Evolutionary conservation across 2,329 filamentous ascomycete species (phyloP).

Genomic region (Paraphoma chrysanthemicola): DNA sequence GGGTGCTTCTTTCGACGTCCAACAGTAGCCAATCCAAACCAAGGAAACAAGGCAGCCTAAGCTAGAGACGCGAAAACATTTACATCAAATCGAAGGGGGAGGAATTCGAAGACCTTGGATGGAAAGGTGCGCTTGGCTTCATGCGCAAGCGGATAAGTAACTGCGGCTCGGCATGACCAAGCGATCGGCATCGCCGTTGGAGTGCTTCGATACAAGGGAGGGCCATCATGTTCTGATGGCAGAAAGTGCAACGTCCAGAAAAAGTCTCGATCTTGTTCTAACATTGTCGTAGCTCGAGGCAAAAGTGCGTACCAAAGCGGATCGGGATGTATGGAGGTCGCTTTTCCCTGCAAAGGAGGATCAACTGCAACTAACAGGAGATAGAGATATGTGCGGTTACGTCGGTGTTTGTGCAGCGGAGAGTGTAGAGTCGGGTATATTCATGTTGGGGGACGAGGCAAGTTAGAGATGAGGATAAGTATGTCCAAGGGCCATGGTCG

Average conservation of each 20-base stretch:
- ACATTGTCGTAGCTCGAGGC: not conserved
- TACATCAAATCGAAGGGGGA: not conserved
- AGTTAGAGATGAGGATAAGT: not conserved
- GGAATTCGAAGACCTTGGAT: not conserved
- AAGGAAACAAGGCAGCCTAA: not conserved
- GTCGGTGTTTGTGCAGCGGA: not conserved
- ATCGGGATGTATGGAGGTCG: not conserved
- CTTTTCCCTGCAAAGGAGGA: not conserved
- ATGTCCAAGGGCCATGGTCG: constrained; percentile 7
- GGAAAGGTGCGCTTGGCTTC: no score
- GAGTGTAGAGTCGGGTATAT: not conserved
- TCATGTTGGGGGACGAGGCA: not conserved
- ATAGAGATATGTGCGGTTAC: not conserved
- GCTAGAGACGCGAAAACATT: not conserved
- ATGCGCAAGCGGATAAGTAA: not conserved
- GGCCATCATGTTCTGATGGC: not conserved
- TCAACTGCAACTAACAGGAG: not conserved
- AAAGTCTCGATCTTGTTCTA: not conserved
- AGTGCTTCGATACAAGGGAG: not conserved
- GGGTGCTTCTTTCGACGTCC: not conserved
- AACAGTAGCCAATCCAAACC: not conserved
- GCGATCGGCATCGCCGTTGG: not conserved
- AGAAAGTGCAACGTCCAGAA: not conserved
- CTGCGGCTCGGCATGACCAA: not conserved
- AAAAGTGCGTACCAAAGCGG: not conserved